phyloP scores from a whole-genome alignment of 2,329 filamentous ascomycete species.

The Botrytis galanthina region DNA sequence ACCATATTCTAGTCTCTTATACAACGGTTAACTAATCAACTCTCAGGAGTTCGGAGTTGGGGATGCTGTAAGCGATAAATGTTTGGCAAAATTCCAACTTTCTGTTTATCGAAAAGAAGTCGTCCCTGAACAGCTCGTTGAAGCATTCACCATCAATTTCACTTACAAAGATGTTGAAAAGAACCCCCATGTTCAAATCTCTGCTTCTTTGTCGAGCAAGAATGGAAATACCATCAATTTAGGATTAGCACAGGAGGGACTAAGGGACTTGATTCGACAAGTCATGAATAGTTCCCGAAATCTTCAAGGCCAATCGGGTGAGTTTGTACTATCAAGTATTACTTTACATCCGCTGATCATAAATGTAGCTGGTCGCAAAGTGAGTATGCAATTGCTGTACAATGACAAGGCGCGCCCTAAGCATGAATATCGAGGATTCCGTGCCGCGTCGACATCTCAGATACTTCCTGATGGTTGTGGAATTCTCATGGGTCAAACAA shows the following conservation, averaged over 20 bases:
- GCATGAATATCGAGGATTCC: constrained; percentile 29
- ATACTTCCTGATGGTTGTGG: constrained; percentile 21
- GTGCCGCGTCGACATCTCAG: constrained; percentile 21
- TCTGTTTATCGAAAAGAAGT: constrained; percentile 28
- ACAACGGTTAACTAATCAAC: constrained; percentile 12
- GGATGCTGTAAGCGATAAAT: constrained; percentile 29
- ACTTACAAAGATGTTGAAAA: constrained; percentile 24
- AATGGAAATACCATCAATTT: constrained; percentile 4
- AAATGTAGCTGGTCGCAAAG: constrained; percentile 14
- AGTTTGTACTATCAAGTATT: neutral
- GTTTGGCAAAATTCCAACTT: constrained; percentile 31
- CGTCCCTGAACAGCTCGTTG: constrained; percentile 26
- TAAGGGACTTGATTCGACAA: constrained; percentile 10
- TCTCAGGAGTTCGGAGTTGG: constrained; percentile 30
- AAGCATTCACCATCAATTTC: constrained; percentile 32
- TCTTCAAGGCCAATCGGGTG: neutral
- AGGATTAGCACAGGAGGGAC: constrained; percentile 15
- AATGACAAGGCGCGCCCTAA: constrained; percentile 24
- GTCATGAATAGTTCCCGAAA: constrained; percentile 1
- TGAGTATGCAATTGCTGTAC: constrained; percentile 28
- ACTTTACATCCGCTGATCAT: neutral
- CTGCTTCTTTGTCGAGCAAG: constrained; percentile 5
- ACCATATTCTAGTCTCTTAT: too few species aligned
- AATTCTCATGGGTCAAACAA: neutral
- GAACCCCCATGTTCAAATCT: neutral